Evolutionary conservation across 2,329 filamentous ascomycete genomes (phyloP), one percentile per base, ranked within the genome.

Genomic region (Beauveria brongniartii): DNA sequence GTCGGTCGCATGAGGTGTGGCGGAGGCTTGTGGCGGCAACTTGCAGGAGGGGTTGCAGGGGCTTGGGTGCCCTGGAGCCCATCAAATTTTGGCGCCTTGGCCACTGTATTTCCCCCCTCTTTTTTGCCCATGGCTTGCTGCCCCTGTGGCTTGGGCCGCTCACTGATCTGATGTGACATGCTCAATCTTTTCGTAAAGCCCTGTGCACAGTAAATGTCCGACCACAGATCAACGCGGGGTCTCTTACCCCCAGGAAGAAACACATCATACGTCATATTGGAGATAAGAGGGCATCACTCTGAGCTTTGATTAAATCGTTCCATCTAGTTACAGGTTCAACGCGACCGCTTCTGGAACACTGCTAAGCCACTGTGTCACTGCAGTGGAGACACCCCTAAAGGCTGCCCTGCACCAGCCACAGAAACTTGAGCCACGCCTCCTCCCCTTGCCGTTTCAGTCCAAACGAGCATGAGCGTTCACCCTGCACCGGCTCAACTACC

Each of bases 1-100:
- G 56, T 59, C 56, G 37, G 56, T 59, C 56, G 56, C 47, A 40
- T 59, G 56, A 59, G 56, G 37, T 59, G 56, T 59, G 56, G 56
- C 47, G 47, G 47, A 44, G 46, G 44, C 40, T 30, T 50, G 55
- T 50, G 55, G 46, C 55, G 18, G 55, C 30, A 41, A 10, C 22
- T 16, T 14, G 16, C 22, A 10, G 40, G 14, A 34, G 34, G 22
- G 16, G 37, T 22, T 24, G 12, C 30, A 14, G 18, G 43, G 28
- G 14, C 20, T 26, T 16, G 1, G 14, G 28, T 53, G 30, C 34
- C 26, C 51, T 53, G 51, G 16, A 40, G 10, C n/a, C 30, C 5
- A 1, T 28, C 14, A 53, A 9, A 6, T 52, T 22, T 52, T 52
- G 20, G 50, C 26, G n/a, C 6, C 22, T 16, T 37, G 12, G 14